A percentile compares a stretch with the other conserved stretches of the same genome.
phyloP scores from a whole-genome alignment of 495 filamentous ascomycete species.

The Tuber borchii region DNA sequence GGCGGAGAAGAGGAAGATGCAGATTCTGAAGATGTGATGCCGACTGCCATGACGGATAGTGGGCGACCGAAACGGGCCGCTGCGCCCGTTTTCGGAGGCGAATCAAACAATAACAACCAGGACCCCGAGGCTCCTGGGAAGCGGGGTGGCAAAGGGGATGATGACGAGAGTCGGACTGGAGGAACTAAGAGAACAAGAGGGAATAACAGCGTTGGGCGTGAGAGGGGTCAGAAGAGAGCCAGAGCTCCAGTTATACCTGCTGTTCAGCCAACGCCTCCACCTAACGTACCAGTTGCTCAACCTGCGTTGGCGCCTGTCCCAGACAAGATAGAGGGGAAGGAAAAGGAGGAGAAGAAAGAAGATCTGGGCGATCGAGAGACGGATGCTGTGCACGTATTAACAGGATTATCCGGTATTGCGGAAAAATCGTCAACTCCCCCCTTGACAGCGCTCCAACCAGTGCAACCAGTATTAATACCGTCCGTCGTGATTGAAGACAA shows the following conservation, averaged over 20 bases:
- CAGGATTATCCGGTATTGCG: conserved; percentile 19
- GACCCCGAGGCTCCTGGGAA: conserved; percentile 21
- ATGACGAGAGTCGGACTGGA: conserved; percentile 51
- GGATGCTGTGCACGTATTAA: conserved; percentile 29
- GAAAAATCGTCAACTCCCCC: conserved; percentile 19
- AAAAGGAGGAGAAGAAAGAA: conserved; percentile 33
- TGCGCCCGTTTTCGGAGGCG: conserved; percentile 64
- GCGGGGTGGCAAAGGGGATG: conserved; percentile 40
- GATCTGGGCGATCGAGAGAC: conserved; percentile 37
- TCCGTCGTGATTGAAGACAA: conserved; percentile 22
- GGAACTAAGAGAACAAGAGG: conserved; percentile 45
- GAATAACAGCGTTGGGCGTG: conserved; percentile 34
- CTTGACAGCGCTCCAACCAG: not conserved
- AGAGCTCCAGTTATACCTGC: conserved; percentile 32
- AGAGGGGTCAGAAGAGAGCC: conserved; percentile 37
- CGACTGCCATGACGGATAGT: conserved; percentile 56
- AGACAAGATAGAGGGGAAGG: conserved; percentile 30
- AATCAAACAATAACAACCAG: conserved; percentile 34
- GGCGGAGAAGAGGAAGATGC: conserved; percentile 47
- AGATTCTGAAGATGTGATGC: conserved; percentile 51
- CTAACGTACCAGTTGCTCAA: conserved; percentile 15
- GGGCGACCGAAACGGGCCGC: conserved; percentile 64
- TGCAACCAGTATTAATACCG: not conserved
- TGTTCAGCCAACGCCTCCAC: conserved; percentile 25
- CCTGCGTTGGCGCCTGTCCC: conserved; percentile 29